phyloP scores from a whole-genome alignment of 306 rosid species.

The Hippophae rhamnoides region DNA sequence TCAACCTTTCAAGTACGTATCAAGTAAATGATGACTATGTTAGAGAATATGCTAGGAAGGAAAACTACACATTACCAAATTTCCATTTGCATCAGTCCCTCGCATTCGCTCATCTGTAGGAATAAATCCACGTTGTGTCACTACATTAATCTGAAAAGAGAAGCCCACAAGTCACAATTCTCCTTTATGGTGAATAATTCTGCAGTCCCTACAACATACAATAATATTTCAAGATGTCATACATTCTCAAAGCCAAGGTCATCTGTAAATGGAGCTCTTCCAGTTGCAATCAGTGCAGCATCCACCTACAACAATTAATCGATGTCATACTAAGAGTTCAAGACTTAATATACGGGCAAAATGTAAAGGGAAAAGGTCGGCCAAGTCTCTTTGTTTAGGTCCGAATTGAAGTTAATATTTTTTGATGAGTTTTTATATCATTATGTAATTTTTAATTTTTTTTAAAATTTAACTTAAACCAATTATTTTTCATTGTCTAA shows the following conservation, averaged over 20 bases:
- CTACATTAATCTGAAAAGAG: slow-evolving; percentile 63
- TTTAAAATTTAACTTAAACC: too few relatives aligned
- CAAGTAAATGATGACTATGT: slow-evolving; percentile 9
- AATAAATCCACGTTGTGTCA: slow-evolving; percentile 77
- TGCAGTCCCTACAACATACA: slow-evolving; percentile 10
- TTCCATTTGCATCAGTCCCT: slow-evolving; percentile 69
- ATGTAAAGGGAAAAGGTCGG: slow-evolving; percentile 3
- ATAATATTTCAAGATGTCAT: slow-evolving; percentile 21
- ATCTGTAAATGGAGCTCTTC: slow-evolving; percentile 90
- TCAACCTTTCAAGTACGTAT: slow-evolving; percentile 24
- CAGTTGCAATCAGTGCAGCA: slow-evolving; percentile 94
- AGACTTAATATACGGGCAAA: slow-evolving; percentile 6
- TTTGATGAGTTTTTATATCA: too few relatives aligned
- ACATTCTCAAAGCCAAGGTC: slow-evolving; percentile 96
- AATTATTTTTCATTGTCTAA: too few relatives aligned
- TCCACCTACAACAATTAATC: slow-evolving; percentile 54
- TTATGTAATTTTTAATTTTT: too few relatives aligned
- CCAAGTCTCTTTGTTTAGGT: too few relatives aligned
- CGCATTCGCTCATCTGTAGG: slow-evolving; percentile 91
- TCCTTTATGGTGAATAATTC: slow-evolving; percentile 4
- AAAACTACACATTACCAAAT: slow-evolving; percentile 45
- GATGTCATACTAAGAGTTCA: background rate
- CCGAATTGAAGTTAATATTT: too few relatives aligned
- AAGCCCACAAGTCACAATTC: background rate
- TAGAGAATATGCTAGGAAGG: slow-evolving; percentile 10